Base-by-base conservation (phyloP, 2,329 filamentous ascomycete species). In the Colletotrichum orchidophilum region DNA sequence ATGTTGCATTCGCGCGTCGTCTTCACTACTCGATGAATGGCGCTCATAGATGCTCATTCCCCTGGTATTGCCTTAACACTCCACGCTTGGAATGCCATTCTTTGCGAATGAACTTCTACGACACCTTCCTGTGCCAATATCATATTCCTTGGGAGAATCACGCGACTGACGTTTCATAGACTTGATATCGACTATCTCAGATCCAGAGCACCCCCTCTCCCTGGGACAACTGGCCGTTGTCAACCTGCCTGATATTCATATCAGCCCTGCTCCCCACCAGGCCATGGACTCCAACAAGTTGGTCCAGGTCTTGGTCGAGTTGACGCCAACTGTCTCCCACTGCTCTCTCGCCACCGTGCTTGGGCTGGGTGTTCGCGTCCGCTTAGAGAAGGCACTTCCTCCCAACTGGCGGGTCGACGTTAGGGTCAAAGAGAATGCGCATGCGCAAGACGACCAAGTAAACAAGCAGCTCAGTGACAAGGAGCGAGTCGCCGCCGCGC, bases 401-500 rank as follows among this genome's bases (percentile, higher is more conserved):
- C 94, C 96, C 39, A 93, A 96, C 77, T 99, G 96, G 81, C 90
- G 96, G 46, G 89, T 98, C 61, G 95, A 98, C 81, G 94, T 98
- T 55, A 90, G 92, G 76, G 97, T 98, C 81, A 98, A 98, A 82
- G 93, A 97, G 82, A 96, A 95, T 73, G 96, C 95, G n/a, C 96
- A 98, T 81, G 94, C 91, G 74, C 97, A 97, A 72, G 96, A 94
- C 55, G 95, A 97, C 73, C 95, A 97, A 80, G 95, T 98, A 63
- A 98, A 97, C 84, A 98, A 98, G 86, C 96, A 99, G 83, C 85
- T 99, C 53, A 94, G 91, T 39, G 96, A 99, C 83, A 99, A 98
- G 86, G 96, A 99, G 84, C 88, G 96, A 72, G 96, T 99, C 54
- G 95, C 96, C 1, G 96, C 96, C 11, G 96, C 96, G 7, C 85